Conservation (phyloP, 805 yeast genomes). For the Kockiozyma suomiensis region DNA sequence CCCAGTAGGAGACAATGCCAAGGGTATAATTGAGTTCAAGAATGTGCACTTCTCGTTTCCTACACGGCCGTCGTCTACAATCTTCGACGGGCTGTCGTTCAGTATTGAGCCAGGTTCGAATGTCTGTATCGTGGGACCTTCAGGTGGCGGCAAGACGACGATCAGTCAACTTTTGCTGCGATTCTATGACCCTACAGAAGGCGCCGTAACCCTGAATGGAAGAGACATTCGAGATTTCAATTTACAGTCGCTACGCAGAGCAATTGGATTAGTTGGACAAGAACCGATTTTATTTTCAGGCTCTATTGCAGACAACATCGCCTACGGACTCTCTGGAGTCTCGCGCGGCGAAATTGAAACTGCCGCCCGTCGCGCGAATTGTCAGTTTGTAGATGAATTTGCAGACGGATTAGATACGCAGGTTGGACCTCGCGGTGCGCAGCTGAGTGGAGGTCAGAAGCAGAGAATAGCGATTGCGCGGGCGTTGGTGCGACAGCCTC, state of each 20-base stretch:
- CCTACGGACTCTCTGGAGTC: slow-evolving; percentile 76
- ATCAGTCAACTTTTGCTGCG: slow-evolving; percentile 72
- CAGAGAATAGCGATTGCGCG: slow-evolving; percentile 67
- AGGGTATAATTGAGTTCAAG: slow-evolving; percentile 54
- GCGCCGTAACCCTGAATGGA: slow-evolving; percentile 76
- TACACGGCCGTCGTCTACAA: slow-evolving; percentile 68
- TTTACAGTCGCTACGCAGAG: slow-evolving; percentile 69
- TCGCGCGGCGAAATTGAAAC: slow-evolving; percentile 58
- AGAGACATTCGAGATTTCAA: slow-evolving; percentile 74
- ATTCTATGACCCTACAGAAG: slow-evolving; percentile 70
- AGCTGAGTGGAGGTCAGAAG: slow-evolving; percentile 65
- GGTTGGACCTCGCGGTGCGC: slow-evolving; percentile 52
- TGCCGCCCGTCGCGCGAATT: slow-evolving; percentile 52
- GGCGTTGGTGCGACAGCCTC: slow-evolving; percentile 59
- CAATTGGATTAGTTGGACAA: slow-evolving; percentile 91
- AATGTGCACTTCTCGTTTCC: slow-evolving; percentile 78
- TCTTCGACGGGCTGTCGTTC: slow-evolving; percentile 64
- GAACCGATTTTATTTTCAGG: slow-evolving; percentile 94
- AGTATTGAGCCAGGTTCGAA: slow-evolving; percentile 77
- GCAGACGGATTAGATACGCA: slow-evolving; percentile 64
- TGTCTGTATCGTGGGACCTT: slow-evolving; percentile 91
- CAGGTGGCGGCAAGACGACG: slow-evolving; percentile 94
- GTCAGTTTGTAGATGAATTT: slow-evolving; percentile 64
- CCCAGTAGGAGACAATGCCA: slow-evolving; percentile 18
- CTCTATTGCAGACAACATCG: slow-evolving; percentile 79